Evolutionary conservation across 495 filamentous ascomycete species (phyloP).

Genomic region (Aspergillus campestris): DNA sequence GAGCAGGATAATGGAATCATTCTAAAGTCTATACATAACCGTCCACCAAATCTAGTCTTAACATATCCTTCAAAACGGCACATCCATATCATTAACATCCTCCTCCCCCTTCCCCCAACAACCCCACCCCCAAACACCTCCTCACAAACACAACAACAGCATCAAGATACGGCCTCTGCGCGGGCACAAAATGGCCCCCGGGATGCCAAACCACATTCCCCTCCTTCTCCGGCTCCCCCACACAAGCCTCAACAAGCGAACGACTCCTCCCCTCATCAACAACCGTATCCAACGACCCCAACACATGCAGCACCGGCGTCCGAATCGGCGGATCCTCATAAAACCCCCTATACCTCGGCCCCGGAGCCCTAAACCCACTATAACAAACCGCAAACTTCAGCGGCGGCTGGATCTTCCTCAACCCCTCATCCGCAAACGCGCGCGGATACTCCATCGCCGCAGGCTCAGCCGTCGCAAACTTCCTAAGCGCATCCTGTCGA

Average conservation of each 20-base stretch:
- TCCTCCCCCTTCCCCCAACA: constrained; percentile 38
- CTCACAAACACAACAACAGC: constrained; percentile 66
- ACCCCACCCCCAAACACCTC: constrained; percentile 40
- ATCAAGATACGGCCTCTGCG: constrained; percentile 68
- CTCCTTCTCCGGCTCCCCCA: constrained; percentile 40
- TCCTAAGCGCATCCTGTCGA: constrained; percentile 39
- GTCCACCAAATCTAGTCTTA: neutral
- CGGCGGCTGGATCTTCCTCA: constrained; percentile 33
- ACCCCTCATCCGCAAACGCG: constrained; percentile 34
- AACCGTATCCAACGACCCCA: constrained; percentile 81
- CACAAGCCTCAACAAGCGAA: constrained; percentile 60
- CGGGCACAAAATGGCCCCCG: constrained; percentile 87
- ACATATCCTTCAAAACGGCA: constrained; percentile 47
- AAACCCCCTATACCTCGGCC: constrained; percentile 52
- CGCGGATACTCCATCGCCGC: constrained; percentile 36
- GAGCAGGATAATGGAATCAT: constrained; percentile 12
- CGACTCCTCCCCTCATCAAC: constrained; percentile 68
- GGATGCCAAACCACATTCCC: constrained; percentile 72
- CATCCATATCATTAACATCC: constrained; percentile 56
- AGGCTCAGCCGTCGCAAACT: constrained; percentile 8
- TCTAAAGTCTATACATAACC: neutral
- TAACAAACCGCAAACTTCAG: constrained; percentile 77
- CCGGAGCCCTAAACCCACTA: constrained; percentile 66
- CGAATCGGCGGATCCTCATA: constrained; percentile 62
- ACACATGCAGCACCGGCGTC: constrained; percentile 73